Conservation (phyloP, 306 rosid genomes). For the Vicia faba region DNA sequence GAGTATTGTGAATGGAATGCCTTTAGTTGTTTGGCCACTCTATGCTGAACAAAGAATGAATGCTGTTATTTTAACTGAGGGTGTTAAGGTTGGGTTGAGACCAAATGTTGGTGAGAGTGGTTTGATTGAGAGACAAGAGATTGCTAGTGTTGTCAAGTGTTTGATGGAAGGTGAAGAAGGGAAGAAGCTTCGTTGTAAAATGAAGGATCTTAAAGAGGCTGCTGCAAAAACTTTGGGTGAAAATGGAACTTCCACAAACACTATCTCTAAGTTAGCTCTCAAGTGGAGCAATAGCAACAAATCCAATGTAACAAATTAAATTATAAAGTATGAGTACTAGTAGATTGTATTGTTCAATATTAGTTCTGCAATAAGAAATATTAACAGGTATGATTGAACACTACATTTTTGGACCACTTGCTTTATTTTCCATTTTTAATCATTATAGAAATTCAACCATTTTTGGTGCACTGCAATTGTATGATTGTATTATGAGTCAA, state of each 20-base stretch:
- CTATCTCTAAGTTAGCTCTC: conserved; percentile 47
- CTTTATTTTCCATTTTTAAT: no score
- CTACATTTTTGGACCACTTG: no score
- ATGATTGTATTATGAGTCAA: no score
- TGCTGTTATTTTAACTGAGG: conserved; percentile 52
- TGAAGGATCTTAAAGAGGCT: conserved; percentile 60
- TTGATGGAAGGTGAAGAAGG: conserved; percentile 82
- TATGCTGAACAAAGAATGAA: conserved; percentile 82
- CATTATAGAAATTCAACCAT: no score
- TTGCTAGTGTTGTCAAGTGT: conserved; percentile 50
- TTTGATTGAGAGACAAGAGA: conserved; percentile 53
- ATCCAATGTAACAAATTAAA: background rate
- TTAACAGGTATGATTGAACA: no score
- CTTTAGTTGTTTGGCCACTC: conserved; percentile 77
- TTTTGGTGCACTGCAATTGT: no score
- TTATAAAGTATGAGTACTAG: background rate
- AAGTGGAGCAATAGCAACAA: conserved; percentile 43
- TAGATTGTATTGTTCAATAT: background rate
- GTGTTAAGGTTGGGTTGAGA: conserved; percentile 52
- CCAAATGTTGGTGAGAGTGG: conserved; percentile 40
- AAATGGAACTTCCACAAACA: conserved; percentile 54
- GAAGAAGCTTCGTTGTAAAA: conserved; percentile 55
- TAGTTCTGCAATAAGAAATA: no score
- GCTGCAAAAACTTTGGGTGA: conserved; percentile 42
- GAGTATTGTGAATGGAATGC: conserved; percentile 62